These are phyloP conservation scores for Polyporus tsugae DNA, from an alignment of 1,284 basidiomycete species.

Conservation along the genomic window DNA sequence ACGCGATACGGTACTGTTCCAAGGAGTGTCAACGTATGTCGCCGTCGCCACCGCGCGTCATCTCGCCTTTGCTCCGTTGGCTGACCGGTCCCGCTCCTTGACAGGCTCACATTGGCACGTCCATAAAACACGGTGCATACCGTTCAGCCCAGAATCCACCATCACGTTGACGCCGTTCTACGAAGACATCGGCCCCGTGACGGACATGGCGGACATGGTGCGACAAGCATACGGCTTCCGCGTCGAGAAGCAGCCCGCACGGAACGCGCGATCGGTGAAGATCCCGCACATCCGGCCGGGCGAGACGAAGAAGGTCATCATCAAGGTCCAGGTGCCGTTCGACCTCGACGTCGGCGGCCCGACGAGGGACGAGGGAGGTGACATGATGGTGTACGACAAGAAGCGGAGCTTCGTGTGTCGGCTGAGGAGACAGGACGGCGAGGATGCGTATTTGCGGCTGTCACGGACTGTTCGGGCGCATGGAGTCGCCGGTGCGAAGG, in stretches of 20 bases:
- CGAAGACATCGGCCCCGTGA: conserved; percentile 31
- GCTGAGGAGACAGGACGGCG: conserved; percentile 45
- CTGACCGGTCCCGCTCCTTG: neutral
- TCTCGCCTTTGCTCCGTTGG: neutral
- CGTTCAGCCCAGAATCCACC: conserved; percentile 51
- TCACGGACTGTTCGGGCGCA: conserved; percentile 48
- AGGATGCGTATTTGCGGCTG: conserved; percentile 48
- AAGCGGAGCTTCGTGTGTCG: conserved; percentile 59
- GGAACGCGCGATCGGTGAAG: conserved; percentile 39
- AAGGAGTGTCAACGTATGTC: conserved; percentile 59
- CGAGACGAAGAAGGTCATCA: conserved; percentile 51
- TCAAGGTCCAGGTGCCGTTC: conserved; percentile 61
- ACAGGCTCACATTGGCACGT: conserved; percentile 55
- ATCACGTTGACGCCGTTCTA: conserved; percentile 58
- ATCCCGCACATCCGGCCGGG: conserved; percentile 34
- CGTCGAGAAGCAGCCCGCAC: conserved; percentile 31
- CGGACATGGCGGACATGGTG: conserved; percentile 45
- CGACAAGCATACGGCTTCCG: conserved; percentile 46
- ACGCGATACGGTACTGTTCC: conserved; percentile 58
- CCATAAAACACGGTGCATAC: conserved; percentile 56
- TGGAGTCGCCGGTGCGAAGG: conserved; percentile 57
- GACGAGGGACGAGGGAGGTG: conserved; percentile 23
- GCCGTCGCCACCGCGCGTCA: neutral
- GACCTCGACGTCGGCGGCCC: neutral
- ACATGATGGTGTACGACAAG: conserved; percentile 58